Percentiles rank a stretch among this genome's conserved stretches.
These are phyloP conservation scores for Imleria badia DNA, from an alignment of 768 basidiomycete genomes.

Conservation along the genomic window DNA sequence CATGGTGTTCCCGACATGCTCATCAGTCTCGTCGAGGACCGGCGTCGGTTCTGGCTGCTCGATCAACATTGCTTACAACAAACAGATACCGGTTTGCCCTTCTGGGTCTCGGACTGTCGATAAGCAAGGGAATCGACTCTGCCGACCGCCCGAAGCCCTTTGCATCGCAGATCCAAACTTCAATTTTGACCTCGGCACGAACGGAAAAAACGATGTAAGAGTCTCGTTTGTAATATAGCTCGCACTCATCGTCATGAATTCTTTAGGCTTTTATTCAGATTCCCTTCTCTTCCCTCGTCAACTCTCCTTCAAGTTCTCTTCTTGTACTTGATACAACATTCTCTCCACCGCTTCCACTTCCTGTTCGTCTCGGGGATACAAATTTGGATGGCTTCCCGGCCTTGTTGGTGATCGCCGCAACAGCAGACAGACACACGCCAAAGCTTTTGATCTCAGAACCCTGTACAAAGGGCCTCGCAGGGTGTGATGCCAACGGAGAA, in stretches of 20 bases:
- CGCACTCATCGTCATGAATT: neutral
- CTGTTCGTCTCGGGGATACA: constrained; percentile 83
- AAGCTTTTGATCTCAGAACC: constrained; percentile 63
- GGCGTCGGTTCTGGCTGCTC: constrained; percentile 77
- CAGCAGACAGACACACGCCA: constrained; percentile 47
- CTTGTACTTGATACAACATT: constrained; percentile 69
- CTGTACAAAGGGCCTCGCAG: constrained; percentile 54
- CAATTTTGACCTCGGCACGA: constrained; percentile 63
- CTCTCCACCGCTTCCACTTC: constrained; percentile 67
- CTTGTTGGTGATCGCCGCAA: constrained; percentile 58
- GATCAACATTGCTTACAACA: constrained; percentile 92
- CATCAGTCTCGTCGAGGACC: constrained; percentile 58
- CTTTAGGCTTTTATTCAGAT: constrained; percentile 66
- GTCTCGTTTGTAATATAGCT: neutral
- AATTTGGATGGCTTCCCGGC: constrained; percentile 97
- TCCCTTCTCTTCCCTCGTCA: constrained; percentile 60
- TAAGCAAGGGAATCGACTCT: constrained; percentile 53
- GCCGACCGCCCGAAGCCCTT: constrained; percentile 76
- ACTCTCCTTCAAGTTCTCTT: constrained; percentile 49
- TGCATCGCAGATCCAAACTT: constrained; percentile 83
- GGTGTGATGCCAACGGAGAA: constrained; percentile 50
- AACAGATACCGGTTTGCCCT: constrained; percentile 81
- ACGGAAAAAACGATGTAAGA: constrained; percentile 48
- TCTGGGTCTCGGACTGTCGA: constrained; percentile 46
- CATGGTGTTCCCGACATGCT: constrained; percentile 87